phyloP scores from a whole-genome alignment of 2,329 filamentous ascomycete genomes.

The Penicillium sp. region DNA sequence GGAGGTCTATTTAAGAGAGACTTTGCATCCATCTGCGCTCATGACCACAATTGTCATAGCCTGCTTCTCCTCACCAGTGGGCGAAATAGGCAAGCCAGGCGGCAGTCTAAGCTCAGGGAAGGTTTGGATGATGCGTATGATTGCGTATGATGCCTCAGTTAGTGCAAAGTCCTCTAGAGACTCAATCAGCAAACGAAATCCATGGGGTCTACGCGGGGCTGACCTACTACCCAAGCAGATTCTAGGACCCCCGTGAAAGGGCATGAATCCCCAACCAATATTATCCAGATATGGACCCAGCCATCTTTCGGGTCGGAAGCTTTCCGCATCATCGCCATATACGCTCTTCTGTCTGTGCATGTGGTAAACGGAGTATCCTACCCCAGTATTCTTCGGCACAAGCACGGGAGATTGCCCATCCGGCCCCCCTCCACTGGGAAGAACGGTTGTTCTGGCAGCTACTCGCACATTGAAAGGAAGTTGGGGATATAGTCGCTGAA shows the following conservation, averaged over 20 bases:
- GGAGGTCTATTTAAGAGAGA: conserved; percentile 17
- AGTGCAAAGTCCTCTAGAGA: conserved; percentile 3
- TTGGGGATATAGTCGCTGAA: neutral
- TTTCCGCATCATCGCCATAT: conserved; percentile 2
- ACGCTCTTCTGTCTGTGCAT: conserved; percentile 4
- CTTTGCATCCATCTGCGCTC: conserved; percentile 27
- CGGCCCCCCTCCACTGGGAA: neutral
- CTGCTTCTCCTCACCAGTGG: conserved; percentile 25
- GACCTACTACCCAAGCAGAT: conserved; percentile 4
- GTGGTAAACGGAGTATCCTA: conserved; percentile 2
- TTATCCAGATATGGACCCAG: neutral
- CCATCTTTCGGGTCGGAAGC: conserved; percentile 6
- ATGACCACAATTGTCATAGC: conserved; percentile 24
- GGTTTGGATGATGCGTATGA: conserved; percentile 15
- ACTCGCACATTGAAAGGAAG: conserved; percentile 2
- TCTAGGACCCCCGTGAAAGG: conserved; percentile 3
- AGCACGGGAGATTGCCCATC: conserved; percentile 1
- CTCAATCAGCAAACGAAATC: neutral
- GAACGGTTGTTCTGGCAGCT: conserved; percentile 3
- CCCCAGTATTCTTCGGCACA: neutral
- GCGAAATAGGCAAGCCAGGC: conserved; percentile 6
- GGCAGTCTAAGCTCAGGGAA: conserved; percentile 7
- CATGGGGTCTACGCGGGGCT: neutral
- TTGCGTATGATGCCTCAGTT: conserved; percentile 4
- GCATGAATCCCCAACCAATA: conserved; percentile 6